Conservation (phyloP, 352 stramenopile genomes). For the Peronospora destructor region DNA sequence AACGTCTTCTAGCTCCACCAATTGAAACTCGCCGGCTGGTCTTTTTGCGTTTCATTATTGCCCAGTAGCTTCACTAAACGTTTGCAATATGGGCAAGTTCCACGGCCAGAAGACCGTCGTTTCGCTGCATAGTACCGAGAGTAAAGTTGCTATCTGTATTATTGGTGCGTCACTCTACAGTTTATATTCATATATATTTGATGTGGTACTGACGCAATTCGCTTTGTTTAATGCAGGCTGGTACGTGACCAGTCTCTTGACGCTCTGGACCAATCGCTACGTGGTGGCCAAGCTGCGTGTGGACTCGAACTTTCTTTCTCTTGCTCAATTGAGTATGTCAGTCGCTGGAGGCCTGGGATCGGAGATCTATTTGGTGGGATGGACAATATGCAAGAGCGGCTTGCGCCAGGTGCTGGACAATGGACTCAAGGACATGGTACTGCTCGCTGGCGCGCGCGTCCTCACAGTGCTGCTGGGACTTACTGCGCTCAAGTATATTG, state of each 20-base stretch:
- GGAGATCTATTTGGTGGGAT: constrained; percentile 70
- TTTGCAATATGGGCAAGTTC: constrained; percentile 17
- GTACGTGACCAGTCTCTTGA: constrained; percentile 74
- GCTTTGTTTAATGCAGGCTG: constrained; percentile 35
- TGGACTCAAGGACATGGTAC: constrained; percentile 76
- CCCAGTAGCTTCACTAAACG: too few relatives aligned
- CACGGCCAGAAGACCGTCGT: constrained; percentile 27
- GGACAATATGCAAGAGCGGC: constrained; percentile 42
- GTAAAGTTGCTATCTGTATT: constrained; percentile 61
- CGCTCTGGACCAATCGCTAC: constrained; percentile 82
- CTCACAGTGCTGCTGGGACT: constrained; percentile 86
- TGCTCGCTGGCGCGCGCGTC: constrained; percentile 76
- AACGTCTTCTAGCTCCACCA: not conserved
- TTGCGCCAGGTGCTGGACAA: constrained; percentile 46
- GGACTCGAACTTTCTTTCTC: constrained; percentile 71
- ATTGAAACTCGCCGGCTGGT: constrained; percentile 3
- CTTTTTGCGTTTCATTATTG: constrained; percentile 5
- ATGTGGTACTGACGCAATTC: constrained; percentile 3
- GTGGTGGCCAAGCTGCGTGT: constrained; percentile 66
- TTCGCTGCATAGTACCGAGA: constrained; percentile 28
- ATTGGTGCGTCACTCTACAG: constrained; percentile 28
- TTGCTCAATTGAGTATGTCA: constrained; percentile 74
- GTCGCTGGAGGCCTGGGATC: constrained; percentile 60
- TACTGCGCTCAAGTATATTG: constrained; percentile 88
- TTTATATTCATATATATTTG: not conserved